Evolutionary conservation across 345 rosid species (phyloP).

Genomic region (Orychophragmus violaceus): DNA sequence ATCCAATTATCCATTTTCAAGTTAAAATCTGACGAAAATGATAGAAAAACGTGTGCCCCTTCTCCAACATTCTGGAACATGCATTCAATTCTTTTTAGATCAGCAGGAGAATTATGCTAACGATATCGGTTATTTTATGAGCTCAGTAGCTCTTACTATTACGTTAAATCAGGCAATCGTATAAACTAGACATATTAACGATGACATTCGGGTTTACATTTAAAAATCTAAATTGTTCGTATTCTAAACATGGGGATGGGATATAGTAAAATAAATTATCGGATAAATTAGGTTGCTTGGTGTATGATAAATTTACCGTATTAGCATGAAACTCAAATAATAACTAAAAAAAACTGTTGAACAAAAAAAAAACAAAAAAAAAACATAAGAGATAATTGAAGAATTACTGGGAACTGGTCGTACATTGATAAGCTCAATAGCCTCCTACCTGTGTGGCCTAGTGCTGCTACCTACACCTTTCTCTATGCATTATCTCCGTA

Average conservation of each 20-base stretch:
- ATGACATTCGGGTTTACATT: background rate
- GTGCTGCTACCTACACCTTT: conserved; percentile 7
- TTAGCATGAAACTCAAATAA: background rate
- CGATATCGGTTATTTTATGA: background rate
- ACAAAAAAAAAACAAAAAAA: too few species aligned
- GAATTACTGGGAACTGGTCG: conserved; percentile 21
- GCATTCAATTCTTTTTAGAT: background rate
- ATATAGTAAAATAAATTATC: background rate
- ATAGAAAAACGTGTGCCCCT: conserved; percentile 15
- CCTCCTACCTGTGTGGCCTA: conserved; percentile 3
- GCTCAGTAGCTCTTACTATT: too few species aligned
- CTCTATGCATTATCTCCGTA: conserved; percentile 18
- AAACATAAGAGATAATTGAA: background rate
- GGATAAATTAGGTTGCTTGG: background rate
- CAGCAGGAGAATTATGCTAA: background rate
- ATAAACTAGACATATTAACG: too few species aligned
- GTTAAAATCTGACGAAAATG: background rate
- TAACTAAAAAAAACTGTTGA: background rate
- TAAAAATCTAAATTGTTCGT: too few species aligned
- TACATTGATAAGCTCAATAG: conserved; percentile 27
- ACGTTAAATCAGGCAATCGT: background rate
- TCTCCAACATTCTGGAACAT: conserved; percentile 20
- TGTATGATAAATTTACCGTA: background rate
- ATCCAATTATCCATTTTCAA: conserved; percentile 4
- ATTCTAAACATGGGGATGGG: background rate